phyloP scores from a whole-genome alignment of 2,329 filamentous ascomycete species.

The Curvularia hawaiiensis region DNA sequence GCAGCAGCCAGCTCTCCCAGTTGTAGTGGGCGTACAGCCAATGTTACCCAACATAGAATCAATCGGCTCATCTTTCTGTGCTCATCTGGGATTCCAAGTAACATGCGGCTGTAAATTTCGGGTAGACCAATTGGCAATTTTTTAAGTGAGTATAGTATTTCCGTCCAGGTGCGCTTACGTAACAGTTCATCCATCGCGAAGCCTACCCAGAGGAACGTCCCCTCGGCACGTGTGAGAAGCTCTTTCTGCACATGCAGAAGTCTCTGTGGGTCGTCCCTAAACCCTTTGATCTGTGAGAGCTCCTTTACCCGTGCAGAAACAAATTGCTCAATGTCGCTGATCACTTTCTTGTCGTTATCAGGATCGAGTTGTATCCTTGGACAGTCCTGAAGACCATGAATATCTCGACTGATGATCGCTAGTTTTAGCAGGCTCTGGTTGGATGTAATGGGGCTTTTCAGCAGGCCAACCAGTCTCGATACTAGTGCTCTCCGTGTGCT shows the following conservation, averaged over 20 bases:
- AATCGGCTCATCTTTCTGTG: conserved; percentile 16
- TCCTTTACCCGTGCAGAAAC: conserved; percentile 28
- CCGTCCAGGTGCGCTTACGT: conserved; percentile 13
- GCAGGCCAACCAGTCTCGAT: background rate
- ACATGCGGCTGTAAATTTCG: conserved; percentile 35
- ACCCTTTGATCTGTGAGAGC: conserved; percentile 20
- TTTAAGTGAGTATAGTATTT: conserved; percentile 18
- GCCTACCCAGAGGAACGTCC: conserved; percentile 45
- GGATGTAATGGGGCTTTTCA: background rate
- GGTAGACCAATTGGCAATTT: conserved; percentile 30
- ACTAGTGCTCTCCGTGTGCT: background rate
- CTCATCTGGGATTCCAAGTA: conserved; percentile 27
- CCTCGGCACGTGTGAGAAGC: conserved; percentile 31
- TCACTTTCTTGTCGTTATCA: conserved; percentile 24
- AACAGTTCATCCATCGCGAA: conserved; percentile 28
- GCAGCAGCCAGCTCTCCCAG: background rate
- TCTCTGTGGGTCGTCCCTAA: conserved; percentile 8
- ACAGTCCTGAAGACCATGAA: background rate
- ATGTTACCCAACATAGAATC: conserved; percentile 16
- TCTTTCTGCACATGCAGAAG: conserved; percentile 11
- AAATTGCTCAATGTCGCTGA: conserved; percentile 33
- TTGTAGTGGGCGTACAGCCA: background rate
- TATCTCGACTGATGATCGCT: background rate
- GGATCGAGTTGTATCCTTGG: conserved; percentile 32
- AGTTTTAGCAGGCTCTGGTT: background rate